Evolutionary conservation across 2,329 filamentous ascomycete genomes (phyloP).

Genomic region (Calonectria ilicicola): DNA sequence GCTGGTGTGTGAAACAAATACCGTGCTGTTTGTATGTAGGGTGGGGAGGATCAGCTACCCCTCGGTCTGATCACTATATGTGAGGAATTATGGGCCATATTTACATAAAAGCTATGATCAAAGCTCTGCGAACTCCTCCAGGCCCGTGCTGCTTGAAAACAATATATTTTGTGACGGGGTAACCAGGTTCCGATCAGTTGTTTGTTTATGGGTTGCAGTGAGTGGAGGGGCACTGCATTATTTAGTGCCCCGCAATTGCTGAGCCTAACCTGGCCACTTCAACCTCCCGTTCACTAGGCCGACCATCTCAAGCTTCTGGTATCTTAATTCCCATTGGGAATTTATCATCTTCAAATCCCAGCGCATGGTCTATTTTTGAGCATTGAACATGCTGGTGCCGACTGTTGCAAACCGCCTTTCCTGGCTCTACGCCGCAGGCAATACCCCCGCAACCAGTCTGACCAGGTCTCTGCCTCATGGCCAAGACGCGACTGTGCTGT

Average conservation of each 20-base stretch:
- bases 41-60: no score
- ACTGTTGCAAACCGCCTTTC: conserved; percentile 45
- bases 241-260: background rate
- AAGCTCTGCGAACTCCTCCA: background rate
- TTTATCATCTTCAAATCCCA: background rate
- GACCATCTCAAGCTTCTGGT: background rate
- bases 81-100: no score
- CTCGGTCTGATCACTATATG: no score
- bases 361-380: background rate
- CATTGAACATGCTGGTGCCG: conserved; percentile 52
- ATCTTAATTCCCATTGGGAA: background rate
- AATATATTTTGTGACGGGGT: background rate
- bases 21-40: no score
- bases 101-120: background rate
- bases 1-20: no score
- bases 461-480: conserved; percentile 61
- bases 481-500: conserved; percentile 61
- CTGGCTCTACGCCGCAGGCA: conserved; percentile 63
- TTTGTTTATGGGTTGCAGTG: background rate
- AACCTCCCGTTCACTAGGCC: background rate
- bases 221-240: background rate
- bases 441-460: conserved; percentile 65
- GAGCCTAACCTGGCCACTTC: background rate
- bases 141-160: background rate
- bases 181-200: background rate